Percentiles rank a stretch among this genome's conserved stretches.
These are phyloP conservation scores for Lachancea nothofagi DNA, from an alignment of 805 yeast genomes.

Conservation along the genomic window DNA sequence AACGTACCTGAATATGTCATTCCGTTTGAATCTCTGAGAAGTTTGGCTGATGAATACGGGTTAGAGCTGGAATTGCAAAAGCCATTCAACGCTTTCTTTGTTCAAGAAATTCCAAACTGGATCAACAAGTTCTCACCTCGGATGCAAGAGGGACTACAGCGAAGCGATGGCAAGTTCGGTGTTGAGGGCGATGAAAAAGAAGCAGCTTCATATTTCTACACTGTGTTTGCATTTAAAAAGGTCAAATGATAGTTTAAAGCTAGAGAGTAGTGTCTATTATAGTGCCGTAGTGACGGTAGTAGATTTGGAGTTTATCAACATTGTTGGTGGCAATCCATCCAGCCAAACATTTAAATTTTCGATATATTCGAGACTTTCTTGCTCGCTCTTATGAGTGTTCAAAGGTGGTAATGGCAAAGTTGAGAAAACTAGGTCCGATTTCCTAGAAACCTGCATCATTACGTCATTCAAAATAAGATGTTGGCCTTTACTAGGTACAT, in stretches of 20 bases:
- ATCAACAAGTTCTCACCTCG: slow-evolving; percentile 52
- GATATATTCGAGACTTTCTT: slow-evolving; percentile 68
- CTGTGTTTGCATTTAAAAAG: slow-evolving; percentile 78
- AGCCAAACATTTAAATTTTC: slow-evolving; percentile 77
- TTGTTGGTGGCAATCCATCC: slow-evolving; percentile 71
- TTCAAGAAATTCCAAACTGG: slow-evolving; percentile 68
- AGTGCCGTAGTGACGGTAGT: slow-evolving; percentile 95
- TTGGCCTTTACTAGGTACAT: slow-evolving; percentile 87
- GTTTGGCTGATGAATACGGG: slow-evolving; percentile 78
- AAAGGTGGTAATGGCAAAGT: slow-evolving; percentile 85
- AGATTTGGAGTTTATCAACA: slow-evolving; percentile 83
- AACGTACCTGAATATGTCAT: slow-evolving; percentile 96
- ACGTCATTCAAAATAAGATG: slow-evolving; percentile 82
- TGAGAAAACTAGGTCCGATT: slow-evolving; percentile 72
- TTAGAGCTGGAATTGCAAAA: slow-evolving; percentile 64
- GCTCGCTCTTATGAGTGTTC: slow-evolving; percentile 70
- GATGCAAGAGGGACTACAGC: slow-evolving; percentile 61
- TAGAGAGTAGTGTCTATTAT: slow-evolving; percentile 26
- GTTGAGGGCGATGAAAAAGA: slow-evolving; percentile 87
- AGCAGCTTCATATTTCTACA: slow-evolving; percentile 77
- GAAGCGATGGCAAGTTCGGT: slow-evolving; percentile 77
- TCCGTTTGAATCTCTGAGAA: slow-evolving; percentile 82
- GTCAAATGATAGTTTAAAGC: slow-evolving; percentile 29
- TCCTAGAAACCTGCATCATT: slow-evolving; percentile 58
- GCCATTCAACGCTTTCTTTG: slow-evolving; percentile 77